A percentile compares a stretch with the other conserved stretches of the same genome.
These are phyloP conservation scores for Aspergillus asperescens DNA, from an alignment of 495 filamentous ascomycete genomes.

Conservation along the genomic window DNA sequence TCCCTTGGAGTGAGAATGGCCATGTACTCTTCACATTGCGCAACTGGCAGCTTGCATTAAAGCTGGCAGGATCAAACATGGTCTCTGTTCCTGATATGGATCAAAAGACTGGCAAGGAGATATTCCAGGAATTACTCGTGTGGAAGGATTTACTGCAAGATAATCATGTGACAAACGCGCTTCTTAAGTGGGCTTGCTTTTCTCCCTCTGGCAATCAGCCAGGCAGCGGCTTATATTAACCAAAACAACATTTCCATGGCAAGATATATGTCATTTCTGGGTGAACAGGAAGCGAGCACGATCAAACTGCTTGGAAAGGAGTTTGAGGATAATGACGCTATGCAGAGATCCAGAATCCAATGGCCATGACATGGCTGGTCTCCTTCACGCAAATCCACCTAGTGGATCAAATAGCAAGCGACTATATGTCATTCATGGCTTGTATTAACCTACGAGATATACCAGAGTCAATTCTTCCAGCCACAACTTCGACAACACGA, in stretches of 20 bases:
- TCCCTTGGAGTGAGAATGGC: not conserved
- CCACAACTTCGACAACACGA: slow-evolving; percentile 2
- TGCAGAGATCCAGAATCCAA: slow-evolving; percentile 39
- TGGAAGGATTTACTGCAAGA: slow-evolving; percentile 6
- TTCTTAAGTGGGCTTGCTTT: slow-evolving; percentile 9
- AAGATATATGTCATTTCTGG: slow-evolving; percentile 41
- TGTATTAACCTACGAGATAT: slow-evolving; percentile 32
- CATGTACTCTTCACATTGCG: not conserved
- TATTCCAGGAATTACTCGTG: not conserved
- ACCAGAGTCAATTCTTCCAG: slow-evolving; percentile 15
- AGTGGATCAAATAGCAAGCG: slow-evolving; percentile 24
- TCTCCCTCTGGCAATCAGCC: not conserved
- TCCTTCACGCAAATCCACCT: slow-evolving; percentile 45
- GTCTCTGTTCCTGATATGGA: not conserved
- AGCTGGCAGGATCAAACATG: not conserved
- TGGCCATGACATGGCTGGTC: slow-evolving; percentile 51
- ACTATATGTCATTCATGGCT: slow-evolving; percentile 40
- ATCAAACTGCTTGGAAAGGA: slow-evolving; percentile 44
- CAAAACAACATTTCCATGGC: slow-evolving; percentile 12
- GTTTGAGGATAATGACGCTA: slow-evolving; percentile 41
- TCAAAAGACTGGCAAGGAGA: not conserved
- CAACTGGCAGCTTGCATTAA: not conserved
- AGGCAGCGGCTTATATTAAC: slow-evolving; percentile 1
- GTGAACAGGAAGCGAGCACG: slow-evolving; percentile 32
- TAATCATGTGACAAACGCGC: slow-evolving; percentile 21